Evolutionary conservation across 805 yeast genomes (phyloP).

Genomic region (Starmerella ratchasimensis): DNA sequence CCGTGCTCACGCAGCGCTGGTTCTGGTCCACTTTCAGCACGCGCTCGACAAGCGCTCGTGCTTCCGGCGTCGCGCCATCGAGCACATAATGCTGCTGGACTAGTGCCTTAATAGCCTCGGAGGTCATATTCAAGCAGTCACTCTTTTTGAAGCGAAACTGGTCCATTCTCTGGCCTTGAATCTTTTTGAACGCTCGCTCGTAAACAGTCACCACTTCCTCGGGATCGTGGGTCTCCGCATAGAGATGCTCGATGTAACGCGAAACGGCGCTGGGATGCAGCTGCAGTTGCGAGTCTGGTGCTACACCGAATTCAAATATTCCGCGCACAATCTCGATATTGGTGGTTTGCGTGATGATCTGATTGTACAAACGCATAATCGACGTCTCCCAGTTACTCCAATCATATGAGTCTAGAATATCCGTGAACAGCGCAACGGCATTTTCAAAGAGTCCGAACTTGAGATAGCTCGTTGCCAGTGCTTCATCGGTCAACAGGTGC

Average conservation of each 20-base stretch:
- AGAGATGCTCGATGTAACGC: conserved; percentile 12
- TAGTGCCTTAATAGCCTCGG: conserved; percentile 12
- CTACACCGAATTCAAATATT: conserved; percentile 17
- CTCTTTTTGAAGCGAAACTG: conserved; percentile 1
- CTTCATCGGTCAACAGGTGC: conserved; percentile 19
- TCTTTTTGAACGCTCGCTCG: conserved; percentile 8
- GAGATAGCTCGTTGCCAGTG: conserved; percentile 17
- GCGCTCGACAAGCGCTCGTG: conserved; percentile 3
- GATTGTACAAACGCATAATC: conserved; percentile 19
- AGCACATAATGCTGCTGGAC: conserved; percentile 12
- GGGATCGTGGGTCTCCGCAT: conserved; percentile 7
- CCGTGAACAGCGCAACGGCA: conserved; percentile 19
- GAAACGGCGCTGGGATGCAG: conserved; percentile 22
- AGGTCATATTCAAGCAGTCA: conserved; percentile 13
- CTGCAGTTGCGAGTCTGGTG: conserved; percentile 9
- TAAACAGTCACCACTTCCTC: conserved; percentile 11
- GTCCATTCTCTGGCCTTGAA: conserved; percentile 4
- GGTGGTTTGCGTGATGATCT: conserved; percentile 17
- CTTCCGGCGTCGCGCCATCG: conserved; percentile 12
- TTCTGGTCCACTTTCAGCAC: conserved; percentile 5
- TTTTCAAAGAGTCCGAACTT: conserved; percentile 11
- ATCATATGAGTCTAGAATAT: conserved; percentile 15
- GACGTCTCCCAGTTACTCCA: conserved; percentile 9
- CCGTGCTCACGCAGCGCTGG: conserved; percentile 13
- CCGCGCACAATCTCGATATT: conserved; percentile 14